Percentiles rank a stretch among this genome's conserved stretches.
Evolutionary conservation across 1,284 basidiomycete species (phyloP).

Genomic region (Microbotryum intermedium): DNA sequence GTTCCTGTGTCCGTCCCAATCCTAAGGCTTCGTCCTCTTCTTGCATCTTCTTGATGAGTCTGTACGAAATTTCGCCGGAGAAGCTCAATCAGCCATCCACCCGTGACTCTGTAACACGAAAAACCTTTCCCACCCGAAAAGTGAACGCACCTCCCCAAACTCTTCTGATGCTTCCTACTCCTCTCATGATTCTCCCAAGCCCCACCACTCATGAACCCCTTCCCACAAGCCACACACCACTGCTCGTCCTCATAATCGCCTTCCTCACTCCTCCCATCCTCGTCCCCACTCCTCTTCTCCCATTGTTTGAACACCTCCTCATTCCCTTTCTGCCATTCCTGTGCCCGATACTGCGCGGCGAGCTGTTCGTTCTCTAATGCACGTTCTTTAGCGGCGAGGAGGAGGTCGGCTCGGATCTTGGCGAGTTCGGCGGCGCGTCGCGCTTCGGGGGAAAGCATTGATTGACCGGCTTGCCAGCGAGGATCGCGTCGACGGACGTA

Average conservation of each 20-base stretch:
- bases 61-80: slow-evolving; percentile 12
- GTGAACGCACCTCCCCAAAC: slow-evolving; percentile 54
- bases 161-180: slow-evolving; percentile 89
- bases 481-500: slow-evolving; percentile 93
- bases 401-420: slow-evolving; percentile 6
- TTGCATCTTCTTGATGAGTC: slow-evolving; percentile 62
- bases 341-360: slow-evolving; percentile 33
- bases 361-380: slow-evolving; percentile 33
- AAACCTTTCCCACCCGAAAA: not conserved
- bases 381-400: slow-evolving; percentile 31
- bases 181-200: slow-evolving; percentile 95
- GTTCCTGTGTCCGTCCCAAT: slow-evolving; percentile 22
- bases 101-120: too few relatives aligned
- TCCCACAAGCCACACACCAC: slow-evolving; percentile 94
- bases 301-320: slow-evolving; percentile 33
- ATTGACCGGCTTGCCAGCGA: slow-evolving; percentile 48
- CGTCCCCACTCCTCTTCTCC: slow-evolving; percentile 51
- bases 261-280: slow-evolving; percentile 21
- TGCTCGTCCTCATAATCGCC: slow-evolving; percentile 43
- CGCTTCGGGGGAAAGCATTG: slow-evolving; percentile 24
- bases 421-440: slow-evolving; percentile 22
- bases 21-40: slow-evolving; percentile 64
- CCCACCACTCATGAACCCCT: slow-evolving; percentile 82
- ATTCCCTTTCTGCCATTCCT: slow-evolving; percentile 43
- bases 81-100: too few relatives aligned